These are phyloP conservation scores for Colletotrichum tanaceti DNA, from an alignment of 2,329 filamentous ascomycete genomes.

Conservation along the genomic window DNA sequence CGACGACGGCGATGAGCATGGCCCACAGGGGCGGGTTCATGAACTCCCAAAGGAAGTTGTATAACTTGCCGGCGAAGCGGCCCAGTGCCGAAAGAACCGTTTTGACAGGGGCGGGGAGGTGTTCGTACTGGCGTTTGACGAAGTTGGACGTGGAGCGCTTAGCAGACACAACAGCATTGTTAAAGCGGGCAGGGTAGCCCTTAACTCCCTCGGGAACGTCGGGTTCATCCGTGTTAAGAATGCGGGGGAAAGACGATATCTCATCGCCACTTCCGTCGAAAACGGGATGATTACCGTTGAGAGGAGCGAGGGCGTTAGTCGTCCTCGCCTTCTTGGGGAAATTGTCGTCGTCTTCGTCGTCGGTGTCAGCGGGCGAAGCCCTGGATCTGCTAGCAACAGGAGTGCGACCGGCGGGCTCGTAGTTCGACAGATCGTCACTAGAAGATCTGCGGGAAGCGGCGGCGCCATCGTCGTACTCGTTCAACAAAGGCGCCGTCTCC, in stretches of 20 bases:
- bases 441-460: conserved; percentile 44
- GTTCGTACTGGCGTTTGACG: conserved; percentile 47
- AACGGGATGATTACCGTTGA: conserved; percentile 47
- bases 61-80: conserved; percentile 58
- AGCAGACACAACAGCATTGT: conserved; percentile 44
- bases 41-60: conserved; percentile 83
- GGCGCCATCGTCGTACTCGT: conserved; percentile 57
- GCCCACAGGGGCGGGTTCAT: conserved; percentile 99
- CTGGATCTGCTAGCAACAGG: conserved; percentile 63
- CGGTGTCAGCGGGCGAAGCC: conserved; percentile 61
- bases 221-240: conserved; percentile 57
- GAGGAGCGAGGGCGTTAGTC: conserved; percentile 42
- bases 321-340: conserved; percentile 45
- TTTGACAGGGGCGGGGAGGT: conserved; percentile 59
- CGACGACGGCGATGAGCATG: conserved; percentile 90
- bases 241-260: conserved; percentile 72
- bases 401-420: conserved; percentile 67
- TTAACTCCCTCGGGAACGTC: conserved; percentile 55
- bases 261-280: conserved; percentile 55
- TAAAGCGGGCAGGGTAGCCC: conserved; percentile 55
- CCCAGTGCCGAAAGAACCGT: conserved; percentile 47
- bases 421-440: conserved; percentile 59
- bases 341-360: conserved; percentile 56
- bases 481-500: conserved; percentile 59
- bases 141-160: conserved; percentile 44